These are phyloP conservation scores for Staphylotrichum longicolle DNA, from an alignment of 495 filamentous ascomycete genomes.

Conservation along the genomic window DNA sequence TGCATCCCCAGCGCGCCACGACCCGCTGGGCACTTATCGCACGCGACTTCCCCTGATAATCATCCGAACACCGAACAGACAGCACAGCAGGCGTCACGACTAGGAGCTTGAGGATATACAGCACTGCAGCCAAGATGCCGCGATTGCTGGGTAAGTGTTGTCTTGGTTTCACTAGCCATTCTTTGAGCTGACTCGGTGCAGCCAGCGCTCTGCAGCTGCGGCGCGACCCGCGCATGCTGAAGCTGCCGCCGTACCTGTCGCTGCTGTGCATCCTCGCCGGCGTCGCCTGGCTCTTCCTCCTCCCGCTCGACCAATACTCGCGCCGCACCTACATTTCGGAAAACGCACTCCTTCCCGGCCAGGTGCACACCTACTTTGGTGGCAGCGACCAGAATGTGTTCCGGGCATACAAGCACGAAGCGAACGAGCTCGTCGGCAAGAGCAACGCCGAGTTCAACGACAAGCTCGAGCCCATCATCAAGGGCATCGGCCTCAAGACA, in stretches of 20 bases:
- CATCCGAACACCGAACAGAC: background rate
- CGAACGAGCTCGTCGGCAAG: constrained; percentile 59
- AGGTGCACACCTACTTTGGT: constrained; percentile 96
- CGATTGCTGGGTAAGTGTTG: constrained; percentile 32
- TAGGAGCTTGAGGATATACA: constrained; percentile 6
- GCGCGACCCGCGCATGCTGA: constrained; percentile 66
- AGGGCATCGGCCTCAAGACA: constrained; percentile 75
- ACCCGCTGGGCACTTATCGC: constrained; percentile 4
- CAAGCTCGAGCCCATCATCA: constrained; percentile 70
- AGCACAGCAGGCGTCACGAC: background rate
- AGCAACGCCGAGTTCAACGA: constrained; percentile 57
- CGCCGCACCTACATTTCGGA: constrained; percentile 94
- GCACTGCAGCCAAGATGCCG: constrained; percentile 41
- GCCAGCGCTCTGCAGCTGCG: constrained; percentile 54
- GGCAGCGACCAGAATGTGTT: constrained; percentile 96
- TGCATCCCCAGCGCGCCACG: constrained; percentile 19
- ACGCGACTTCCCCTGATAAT: constrained; percentile 17
- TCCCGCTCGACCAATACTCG: constrained; percentile 92
- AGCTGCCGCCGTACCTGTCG: constrained; percentile 78
- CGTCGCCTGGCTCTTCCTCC: constrained; percentile 84
- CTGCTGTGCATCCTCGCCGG: constrained; percentile 84
- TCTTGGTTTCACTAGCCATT: background rate
- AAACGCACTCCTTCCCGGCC: constrained; percentile 91
- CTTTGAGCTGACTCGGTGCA: constrained; percentile 24
- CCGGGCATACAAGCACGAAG: constrained; percentile 83